These are phyloP conservation scores for Cytospora piceae DNA, from an alignment of 2,329 filamentous ascomycete genomes.

Conservation along the genomic window DNA sequence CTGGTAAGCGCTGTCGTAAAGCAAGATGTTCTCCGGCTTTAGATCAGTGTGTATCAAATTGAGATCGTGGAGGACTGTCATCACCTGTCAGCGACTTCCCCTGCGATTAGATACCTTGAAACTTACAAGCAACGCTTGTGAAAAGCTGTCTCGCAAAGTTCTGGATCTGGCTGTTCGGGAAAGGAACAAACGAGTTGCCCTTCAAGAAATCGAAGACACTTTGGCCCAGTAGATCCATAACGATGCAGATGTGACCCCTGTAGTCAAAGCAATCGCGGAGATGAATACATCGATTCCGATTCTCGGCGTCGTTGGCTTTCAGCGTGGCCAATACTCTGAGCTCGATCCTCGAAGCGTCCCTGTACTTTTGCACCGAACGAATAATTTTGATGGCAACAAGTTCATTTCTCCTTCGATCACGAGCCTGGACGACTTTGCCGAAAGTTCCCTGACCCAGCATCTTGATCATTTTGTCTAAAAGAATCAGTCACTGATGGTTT, in stretches of 20 bases:
- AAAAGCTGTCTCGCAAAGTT: conserved; percentile 94
- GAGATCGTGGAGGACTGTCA: conserved; percentile 85
- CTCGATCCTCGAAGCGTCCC: conserved; percentile 94
- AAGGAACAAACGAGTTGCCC: conserved; percentile 91
- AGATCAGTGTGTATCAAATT: conserved; percentile 93
- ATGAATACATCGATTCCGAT: conserved; percentile 96
- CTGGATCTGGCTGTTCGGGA: conserved; percentile 98
- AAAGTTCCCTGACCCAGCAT: conserved; percentile 96
- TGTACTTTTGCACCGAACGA: conserved; percentile 95
- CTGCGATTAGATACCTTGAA: not conserved
- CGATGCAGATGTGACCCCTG: conserved; percentile 91
- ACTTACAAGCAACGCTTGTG: conserved; percentile 96
- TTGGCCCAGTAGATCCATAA: conserved; percentile 79
- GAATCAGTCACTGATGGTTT: conserved; percentile 34
- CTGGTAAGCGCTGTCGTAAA: conserved; percentile 68
- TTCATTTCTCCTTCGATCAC: conserved; percentile 76
- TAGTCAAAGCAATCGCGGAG: conserved; percentile 97
- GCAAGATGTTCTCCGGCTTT: conserved; percentile 72
- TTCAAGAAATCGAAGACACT: conserved; percentile 99
- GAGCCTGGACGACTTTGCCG: conserved; percentile 95
- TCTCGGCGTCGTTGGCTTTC: conserved; percentile 86
- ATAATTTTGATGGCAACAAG: conserved; percentile 96
- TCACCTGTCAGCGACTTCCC: conserved; percentile 34
- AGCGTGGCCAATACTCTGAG: conserved; percentile 89
- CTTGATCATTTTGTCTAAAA: conserved; percentile 80